These are phyloP conservation scores for Fraxinus cuspidata DNA, from an alignment of 257 asterid species.

Conservation along the genomic window DNA sequence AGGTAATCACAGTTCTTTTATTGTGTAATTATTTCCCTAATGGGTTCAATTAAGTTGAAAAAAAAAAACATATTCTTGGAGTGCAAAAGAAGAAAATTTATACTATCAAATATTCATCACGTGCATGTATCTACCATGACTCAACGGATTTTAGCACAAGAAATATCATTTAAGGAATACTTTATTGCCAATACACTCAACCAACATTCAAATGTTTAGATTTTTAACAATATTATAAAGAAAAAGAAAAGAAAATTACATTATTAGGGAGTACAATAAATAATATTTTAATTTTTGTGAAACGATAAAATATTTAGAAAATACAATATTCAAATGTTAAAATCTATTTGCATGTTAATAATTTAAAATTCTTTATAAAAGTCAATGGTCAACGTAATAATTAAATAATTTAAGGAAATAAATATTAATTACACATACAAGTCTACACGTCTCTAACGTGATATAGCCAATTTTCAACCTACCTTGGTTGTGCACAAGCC, in stretches of 20 bases:
- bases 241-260: too few relatives aligned
- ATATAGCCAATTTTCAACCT: conserved; percentile 11
- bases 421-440: conserved; percentile 2
- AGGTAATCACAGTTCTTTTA: neutral
- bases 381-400: conserved; percentile 25
- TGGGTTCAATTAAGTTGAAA: neutral
- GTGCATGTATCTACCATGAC: conserved; percentile 13
- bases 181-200: neutral
- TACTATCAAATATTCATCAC: neutral
- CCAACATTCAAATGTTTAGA: neutral
- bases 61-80: conserved; percentile 29
- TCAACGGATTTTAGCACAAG: conserved; percentile 9
- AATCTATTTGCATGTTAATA: neutral
- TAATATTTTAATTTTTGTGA: neutral
- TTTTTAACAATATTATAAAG: neutral
- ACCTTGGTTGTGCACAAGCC: conserved; percentile 7
- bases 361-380: neutral
- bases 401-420: neutral
- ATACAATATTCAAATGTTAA: neutral
- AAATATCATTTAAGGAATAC: neutral
- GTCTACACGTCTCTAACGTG: conserved; percentile 27
- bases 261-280: too few relatives aligned
- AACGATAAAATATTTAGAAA: neutral
- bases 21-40: neutral
- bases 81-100: conserved; percentile 38